These are phyloP conservation scores for Endothia cerciana DNA, from an alignment of 2,329 filamentous ascomycete genomes.

Conservation along the genomic window DNA sequence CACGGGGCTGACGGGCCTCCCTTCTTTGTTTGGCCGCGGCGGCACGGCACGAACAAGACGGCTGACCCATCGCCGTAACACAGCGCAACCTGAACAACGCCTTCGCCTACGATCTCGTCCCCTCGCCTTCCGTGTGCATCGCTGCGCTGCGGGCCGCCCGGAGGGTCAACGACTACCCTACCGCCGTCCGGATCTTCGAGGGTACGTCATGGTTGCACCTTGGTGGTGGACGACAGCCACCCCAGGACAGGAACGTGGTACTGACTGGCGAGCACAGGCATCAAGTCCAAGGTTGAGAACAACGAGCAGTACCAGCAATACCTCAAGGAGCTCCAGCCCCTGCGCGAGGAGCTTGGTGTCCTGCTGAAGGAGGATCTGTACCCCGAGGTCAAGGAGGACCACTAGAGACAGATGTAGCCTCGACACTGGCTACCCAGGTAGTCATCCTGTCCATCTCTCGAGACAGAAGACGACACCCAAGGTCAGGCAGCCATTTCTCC, in stretches of 20 bases:
- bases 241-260: background rate
- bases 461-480: background rate
- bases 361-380: slow-evolving; percentile 91
- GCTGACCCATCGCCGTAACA: slow-evolving; percentile 27
- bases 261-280: slow-evolving; percentile 59
- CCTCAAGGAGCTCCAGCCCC: slow-evolving; percentile 86
- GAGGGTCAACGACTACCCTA: slow-evolving; percentile 97
- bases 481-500: background rate
- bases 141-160: slow-evolving; percentile 92
- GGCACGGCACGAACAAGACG: slow-evolving; percentile 15
- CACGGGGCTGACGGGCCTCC: background rate
- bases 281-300: slow-evolving; percentile 99
- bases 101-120: slow-evolving; percentile 99
- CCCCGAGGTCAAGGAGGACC: slow-evolving; percentile 62
- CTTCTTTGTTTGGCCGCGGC: too few species aligned
- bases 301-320: slow-evolving; percentile 96
- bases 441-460: slow-evolving; percentile 1
- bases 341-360: slow-evolving; percentile 93
- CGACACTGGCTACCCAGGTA: slow-evolving; percentile 2
- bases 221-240: background rate
- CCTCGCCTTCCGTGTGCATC: slow-evolving; percentile 85
- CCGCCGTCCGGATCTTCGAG: slow-evolving; percentile 97
- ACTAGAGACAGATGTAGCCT: slow-evolving; percentile 22
- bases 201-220: slow-evolving; percentile 57
- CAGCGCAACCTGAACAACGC: slow-evolving; percentile 95